phyloP scores from a whole-genome alignment of 208 protist species.

The Trypanosoma avium region DNA sequence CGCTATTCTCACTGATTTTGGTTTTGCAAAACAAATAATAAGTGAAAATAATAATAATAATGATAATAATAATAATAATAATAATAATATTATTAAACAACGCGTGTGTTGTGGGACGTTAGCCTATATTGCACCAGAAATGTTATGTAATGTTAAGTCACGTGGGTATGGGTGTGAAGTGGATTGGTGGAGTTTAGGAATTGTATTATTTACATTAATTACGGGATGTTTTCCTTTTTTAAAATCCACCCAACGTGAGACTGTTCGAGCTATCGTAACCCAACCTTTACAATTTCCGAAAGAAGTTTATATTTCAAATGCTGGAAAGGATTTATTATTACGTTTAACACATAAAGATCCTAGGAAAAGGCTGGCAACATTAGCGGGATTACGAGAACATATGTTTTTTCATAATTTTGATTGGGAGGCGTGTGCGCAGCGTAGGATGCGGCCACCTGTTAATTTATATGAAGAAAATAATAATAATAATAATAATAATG shows the following conservation, averaged over 20 bases:
- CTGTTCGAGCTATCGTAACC: constrained; percentile 47
- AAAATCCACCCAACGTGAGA: constrained; percentile 48
- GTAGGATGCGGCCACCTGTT: constrained; percentile 50
- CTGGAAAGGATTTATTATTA: constrained; percentile 39
- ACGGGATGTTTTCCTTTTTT: constrained; percentile 83
- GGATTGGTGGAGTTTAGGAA: constrained; percentile 85
- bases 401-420: constrained; percentile 74
- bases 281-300: constrained; percentile 52
- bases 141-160: constrained; percentile 35
- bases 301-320: constrained; percentile 27
- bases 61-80: too few relatives aligned
- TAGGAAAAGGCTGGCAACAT: constrained; percentile 36
- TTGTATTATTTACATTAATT: constrained; percentile 74
- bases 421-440: constrained; percentile 60
- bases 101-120: constrained; percentile 86
- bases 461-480: constrained; percentile 46
- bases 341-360: constrained; percentile 67
- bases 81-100: constrained; percentile 31
- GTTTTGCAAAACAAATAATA: constrained; percentile 76
- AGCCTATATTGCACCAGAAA: constrained; percentile 89
- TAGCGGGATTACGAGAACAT: constrained; percentile 49
- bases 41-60: constrained; percentile 31
- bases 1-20: constrained; percentile 84
- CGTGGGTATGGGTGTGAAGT: constrained; percentile 69
- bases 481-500: not conserved